Percentiles rank a stretch among this genome's conserved stretches.
phyloP scores from a whole-genome alignment of 108 stramenopile genomes.

The Cyclotella cryptica region DNA sequence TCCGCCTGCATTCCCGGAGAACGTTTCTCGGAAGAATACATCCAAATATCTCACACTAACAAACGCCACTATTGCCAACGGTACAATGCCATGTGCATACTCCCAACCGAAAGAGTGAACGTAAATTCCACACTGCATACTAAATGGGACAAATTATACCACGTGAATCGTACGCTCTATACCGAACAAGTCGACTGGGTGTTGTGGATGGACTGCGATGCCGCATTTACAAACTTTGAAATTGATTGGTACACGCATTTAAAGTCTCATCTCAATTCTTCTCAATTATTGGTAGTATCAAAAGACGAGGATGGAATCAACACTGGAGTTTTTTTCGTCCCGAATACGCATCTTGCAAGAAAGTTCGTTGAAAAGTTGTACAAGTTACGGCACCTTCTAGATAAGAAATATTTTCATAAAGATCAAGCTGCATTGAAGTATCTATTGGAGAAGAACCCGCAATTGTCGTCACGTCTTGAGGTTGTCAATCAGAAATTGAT shows the following conservation, averaged over 20 bases:
- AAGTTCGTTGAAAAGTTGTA: conserved; percentile 27
- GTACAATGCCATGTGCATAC: conserved; percentile 20
- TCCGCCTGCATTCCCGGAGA: conserved; percentile 35
- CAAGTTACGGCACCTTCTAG: conserved; percentile 14
- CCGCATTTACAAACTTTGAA: conserved; percentile 44
- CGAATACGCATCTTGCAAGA: conserved; percentile 12
- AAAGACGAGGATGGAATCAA: conserved; percentile 31
- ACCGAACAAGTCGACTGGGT: conserved; percentile 23
- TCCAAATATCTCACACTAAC: conserved; percentile 16
- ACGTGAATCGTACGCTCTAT: conserved; percentile 18
- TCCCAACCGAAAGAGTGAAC: conserved; percentile 14
- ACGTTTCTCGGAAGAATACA: conserved; percentile 27
- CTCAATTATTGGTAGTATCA: conserved; percentile 20
- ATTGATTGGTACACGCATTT: conserved; percentile 34
- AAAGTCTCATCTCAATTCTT: conserved; percentile 6
- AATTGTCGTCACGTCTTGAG: neutral
- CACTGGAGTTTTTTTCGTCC: conserved; percentile 33
- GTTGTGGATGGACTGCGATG: conserved; percentile 44
- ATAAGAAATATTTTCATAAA: conserved; percentile 6
- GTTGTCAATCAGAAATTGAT: conserved; percentile 5
- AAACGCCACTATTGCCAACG: conserved; percentile 25
- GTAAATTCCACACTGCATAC: neutral
- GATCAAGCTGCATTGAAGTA: conserved; percentile 31
- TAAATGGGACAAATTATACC: conserved; percentile 39
- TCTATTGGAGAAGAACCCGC: conserved; percentile 6